These are phyloP conservation scores for Eucalyptus lansdowneana DNA, from an alignment of 345 rosid species.

Conservation along the genomic window DNA sequence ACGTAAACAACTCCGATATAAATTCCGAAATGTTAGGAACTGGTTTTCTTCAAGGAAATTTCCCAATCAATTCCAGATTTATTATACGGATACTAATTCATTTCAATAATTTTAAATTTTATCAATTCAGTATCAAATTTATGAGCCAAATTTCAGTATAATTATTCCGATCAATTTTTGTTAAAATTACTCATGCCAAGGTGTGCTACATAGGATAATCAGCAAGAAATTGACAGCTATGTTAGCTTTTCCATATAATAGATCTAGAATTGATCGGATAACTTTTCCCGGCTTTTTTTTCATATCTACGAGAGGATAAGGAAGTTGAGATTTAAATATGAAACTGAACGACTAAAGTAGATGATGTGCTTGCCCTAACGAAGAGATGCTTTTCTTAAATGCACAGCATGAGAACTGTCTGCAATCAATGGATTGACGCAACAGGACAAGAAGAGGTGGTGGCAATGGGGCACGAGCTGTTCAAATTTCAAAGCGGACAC, in stretches of 20 bases:
- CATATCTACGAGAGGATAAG: background rate
- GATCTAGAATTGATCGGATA: background rate
- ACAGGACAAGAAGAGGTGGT: background rate
- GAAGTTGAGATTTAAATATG: background rate
- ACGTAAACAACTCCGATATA: rapidly evolving
- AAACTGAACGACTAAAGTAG: background rate
- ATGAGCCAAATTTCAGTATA: rapidly evolving
- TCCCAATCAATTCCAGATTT: too few species aligned
- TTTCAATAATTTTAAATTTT: too few species aligned
- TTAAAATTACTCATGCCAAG: rapidly evolving
- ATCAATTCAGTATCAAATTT: rapidly evolving
- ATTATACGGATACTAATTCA: rapidly evolving
- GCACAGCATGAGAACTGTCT: background rate
- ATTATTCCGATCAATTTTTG: rapidly evolving
- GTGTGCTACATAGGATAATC: rapidly evolving
- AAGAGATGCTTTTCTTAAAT: background rate
- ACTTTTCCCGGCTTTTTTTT: background rate
- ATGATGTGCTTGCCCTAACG: background rate
- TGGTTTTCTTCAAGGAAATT: rapidly evolving
- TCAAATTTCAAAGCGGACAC: background rate
- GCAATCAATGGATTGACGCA: background rate
- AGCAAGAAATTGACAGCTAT: rapidly evolving
- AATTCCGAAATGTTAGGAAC: background rate
- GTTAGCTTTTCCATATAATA: background rate
- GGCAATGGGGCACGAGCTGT: background rate